These are phyloP conservation scores for Dactylellina drechsleri DNA, from an alignment of 2,329 filamentous ascomycete species.

Conservation along the genomic window DNA sequence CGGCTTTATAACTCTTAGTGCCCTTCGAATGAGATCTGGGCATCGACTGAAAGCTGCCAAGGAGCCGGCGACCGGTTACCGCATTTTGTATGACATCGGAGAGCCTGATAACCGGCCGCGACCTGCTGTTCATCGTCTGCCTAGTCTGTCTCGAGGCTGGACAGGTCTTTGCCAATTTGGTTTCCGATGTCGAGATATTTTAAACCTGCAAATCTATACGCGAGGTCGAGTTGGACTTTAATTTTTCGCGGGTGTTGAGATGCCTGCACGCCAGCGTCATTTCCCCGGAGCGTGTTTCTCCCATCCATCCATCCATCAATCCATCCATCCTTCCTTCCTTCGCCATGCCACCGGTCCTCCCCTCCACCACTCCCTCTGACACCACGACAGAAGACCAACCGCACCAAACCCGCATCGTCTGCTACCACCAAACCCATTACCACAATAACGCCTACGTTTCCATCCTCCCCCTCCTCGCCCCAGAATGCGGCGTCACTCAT, in stretches of 20 bases:
- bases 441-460: slow-evolving; percentile 69
- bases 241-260: slow-evolving; percentile 10
- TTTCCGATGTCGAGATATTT: not conserved
- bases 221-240: not conserved
- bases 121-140: slow-evolving; percentile 12
- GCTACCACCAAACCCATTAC: slow-evolving; percentile 75
- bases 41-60: not conserved
- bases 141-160: not conserved
- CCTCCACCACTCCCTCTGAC: slow-evolving; percentile 16
- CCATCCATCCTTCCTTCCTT: not conserved
- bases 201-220: not conserved
- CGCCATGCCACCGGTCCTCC: slow-evolving; percentile 47
- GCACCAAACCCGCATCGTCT: slow-evolving; percentile 62
- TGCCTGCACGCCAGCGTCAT: not conserved
- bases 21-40: too few relatives aligned
- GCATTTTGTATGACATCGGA: slow-evolving; percentile 15
- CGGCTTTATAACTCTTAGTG: too few relatives aligned
- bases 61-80: not conserved
- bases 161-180: not conserved
- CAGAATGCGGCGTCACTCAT: slow-evolving; percentile 76
- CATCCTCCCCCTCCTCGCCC: slow-evolving; percentile 70
- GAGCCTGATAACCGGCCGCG: slow-evolving; percentile 18
- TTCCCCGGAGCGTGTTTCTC: not conserved
- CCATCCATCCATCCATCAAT: not conserved
- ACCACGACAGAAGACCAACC: slow-evolving; percentile 54